Conservation (phyloP, 2,329 filamentous ascomycete genomes). For the Simplicillium sp. region DNA sequence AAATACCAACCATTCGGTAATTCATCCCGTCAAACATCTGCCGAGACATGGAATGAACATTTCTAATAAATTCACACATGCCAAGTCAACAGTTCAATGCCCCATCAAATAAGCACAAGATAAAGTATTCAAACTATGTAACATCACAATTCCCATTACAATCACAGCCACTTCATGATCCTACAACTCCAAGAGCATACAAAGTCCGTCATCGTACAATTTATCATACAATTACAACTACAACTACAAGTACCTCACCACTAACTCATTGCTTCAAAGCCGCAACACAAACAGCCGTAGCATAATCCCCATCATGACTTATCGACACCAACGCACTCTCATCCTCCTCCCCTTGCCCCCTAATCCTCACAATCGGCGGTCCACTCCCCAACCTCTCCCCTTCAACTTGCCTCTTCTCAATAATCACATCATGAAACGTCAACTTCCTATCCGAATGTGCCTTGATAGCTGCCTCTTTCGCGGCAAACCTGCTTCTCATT, state of each 20-base stretch:
- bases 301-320: slow-evolving; percentile 80
- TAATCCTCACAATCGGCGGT: slow-evolving; percentile 35
- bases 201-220: no score
- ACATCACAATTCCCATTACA: no score
- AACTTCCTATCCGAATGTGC: slow-evolving; percentile 52
- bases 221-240: no score
- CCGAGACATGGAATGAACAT: no score
- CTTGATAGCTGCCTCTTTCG: slow-evolving; percentile 69
- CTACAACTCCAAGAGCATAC: not conserved
- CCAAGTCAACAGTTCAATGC: no score
- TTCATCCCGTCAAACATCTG: no score
- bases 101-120: no score
- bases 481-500: slow-evolving; percentile 45
- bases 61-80: no score
- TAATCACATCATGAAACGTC: slow-evolving; percentile 51
- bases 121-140: no score
- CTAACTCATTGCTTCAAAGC: not conserved
- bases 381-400: slow-evolving; percentile 22
- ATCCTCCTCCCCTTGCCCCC: slow-evolving; percentile 17
- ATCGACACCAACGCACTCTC: slow-evolving; percentile 66
- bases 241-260: no score
- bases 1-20: no score
- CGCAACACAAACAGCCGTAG: slow-evolving; percentile 43
- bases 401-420: slow-evolving; percentile 20
- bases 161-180: no score